Conservation (phyloP, 176 grass and related monocot species). For the bread wheat (Triticum aestivum) region DNA sequence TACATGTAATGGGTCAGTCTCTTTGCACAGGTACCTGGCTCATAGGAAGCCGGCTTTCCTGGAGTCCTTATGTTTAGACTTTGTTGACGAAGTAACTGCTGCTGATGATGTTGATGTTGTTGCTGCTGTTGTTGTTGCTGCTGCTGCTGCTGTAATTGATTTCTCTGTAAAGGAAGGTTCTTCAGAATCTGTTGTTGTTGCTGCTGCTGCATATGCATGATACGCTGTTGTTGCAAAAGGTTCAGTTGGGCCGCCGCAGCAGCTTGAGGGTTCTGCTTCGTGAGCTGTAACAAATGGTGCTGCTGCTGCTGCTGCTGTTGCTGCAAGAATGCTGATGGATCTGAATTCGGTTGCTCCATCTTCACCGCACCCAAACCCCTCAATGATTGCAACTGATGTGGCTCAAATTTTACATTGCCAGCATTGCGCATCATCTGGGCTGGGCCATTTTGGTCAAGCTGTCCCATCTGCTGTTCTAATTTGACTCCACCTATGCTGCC, state of each 20-base stretch:
- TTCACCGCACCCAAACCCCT: constrained; percentile 85
- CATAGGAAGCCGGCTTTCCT: constrained; percentile 59
- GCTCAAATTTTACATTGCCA: constrained; percentile 54
- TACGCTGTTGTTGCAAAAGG: constrained; percentile 78
- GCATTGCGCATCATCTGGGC: constrained; percentile 43
- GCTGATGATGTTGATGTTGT: constrained; percentile 40
- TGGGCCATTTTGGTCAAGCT: constrained; percentile 56
- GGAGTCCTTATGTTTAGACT: constrained; percentile 60
- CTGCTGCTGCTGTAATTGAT: constrained; percentile 60
- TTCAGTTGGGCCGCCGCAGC: constrained; percentile 64
- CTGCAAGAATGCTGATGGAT: constrained; percentile 58
- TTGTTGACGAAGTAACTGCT: constrained; percentile 73
- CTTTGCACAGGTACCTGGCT: constrained; percentile 95
- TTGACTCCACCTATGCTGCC: constrained; percentile 63
- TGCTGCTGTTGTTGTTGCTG: constrained; percentile 61
- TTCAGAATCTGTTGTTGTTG: constrained; percentile 68
- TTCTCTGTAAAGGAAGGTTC: constrained; percentile 64
- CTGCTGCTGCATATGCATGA: constrained; percentile 62
- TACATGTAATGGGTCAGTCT: constrained; percentile 98
- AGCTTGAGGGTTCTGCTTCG: constrained; percentile 84
- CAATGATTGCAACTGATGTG: constrained; percentile 68
- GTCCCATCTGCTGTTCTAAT: constrained; percentile 64
- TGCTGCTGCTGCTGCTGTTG: constrained; percentile 53
- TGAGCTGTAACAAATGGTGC: constrained; percentile 68
- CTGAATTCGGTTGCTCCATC: constrained; percentile 70